A percentile compares a stretch with the other conserved stretches of the same genome.
Evolutionary conservation across 768 basidiomycete species (phyloP).

Genomic region (Podaxis mareebaensis): DNA sequence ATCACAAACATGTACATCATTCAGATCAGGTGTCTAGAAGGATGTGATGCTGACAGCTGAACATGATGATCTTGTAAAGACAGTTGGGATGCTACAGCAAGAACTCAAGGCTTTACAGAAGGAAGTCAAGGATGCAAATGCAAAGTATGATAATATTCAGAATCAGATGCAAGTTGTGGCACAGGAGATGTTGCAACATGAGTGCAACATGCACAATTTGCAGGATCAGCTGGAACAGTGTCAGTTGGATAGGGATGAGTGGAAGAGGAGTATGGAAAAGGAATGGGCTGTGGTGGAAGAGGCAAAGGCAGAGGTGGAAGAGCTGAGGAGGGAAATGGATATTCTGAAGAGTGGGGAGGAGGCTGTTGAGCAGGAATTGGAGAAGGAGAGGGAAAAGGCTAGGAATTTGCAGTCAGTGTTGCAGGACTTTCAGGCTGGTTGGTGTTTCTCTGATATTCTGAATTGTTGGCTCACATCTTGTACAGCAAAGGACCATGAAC

Average conservation of each 20-base stretch:
- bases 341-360: slow-evolving; percentile 60
- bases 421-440: slow-evolving; percentile 93
- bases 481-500: slow-evolving; percentile 87
- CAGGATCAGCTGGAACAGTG: slow-evolving; percentile 87
- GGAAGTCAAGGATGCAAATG: slow-evolving; percentile 70
- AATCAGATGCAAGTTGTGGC: slow-evolving; percentile 64
- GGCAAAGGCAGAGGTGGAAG: slow-evolving; percentile 54
- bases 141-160: slow-evolving; percentile 70
- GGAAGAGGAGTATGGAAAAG: slow-evolving; percentile 49
- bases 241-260: slow-evolving; percentile 74
- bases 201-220: slow-evolving; percentile 78
- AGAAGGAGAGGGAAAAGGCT: slow-evolving; percentile 70
- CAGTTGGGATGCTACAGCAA: slow-evolving; percentile 75
- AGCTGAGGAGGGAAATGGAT: slow-evolving; percentile 64
- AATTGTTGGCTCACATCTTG: slow-evolving; percentile 4
- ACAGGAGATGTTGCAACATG: slow-evolving; percentile 70
- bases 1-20: too few species aligned
- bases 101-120: slow-evolving; percentile 78
- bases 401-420: slow-evolving; percentile 89
- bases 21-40: too few species aligned
- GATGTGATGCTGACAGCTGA: slow-evolving; percentile 54
- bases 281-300: slow-evolving; percentile 78
- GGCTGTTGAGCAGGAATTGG: slow-evolving; percentile 56
- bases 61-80: slow-evolving; percentile 69
- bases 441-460: slow-evolving; percentile 27